Conservation (phyloP, 2,329 filamentous ascomycete genomes). For the Verruconis gallopava region DNA sequence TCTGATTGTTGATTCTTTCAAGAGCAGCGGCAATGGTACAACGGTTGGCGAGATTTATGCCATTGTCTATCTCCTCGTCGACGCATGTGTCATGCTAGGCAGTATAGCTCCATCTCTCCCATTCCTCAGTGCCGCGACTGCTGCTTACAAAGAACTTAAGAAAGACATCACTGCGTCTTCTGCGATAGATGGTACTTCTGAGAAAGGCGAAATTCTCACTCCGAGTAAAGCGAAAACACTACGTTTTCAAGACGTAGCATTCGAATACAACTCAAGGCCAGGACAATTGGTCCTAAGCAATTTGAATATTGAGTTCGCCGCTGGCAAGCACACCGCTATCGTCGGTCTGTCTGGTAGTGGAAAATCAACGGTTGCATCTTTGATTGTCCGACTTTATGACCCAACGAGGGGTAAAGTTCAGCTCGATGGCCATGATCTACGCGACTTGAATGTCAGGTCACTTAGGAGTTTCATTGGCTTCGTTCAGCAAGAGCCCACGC, state of each 20-base stretch:
- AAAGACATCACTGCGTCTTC: slow-evolving; percentile 35
- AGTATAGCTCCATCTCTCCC: slow-evolving; percentile 36
- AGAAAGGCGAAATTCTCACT: slow-evolving; percentile 17
- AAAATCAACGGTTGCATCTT: slow-evolving; percentile 28
- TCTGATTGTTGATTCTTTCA: slow-evolving; percentile 39
- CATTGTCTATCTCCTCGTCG: slow-evolving; percentile 42
- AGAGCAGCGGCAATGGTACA: slow-evolving; percentile 38
- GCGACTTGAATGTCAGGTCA: slow-evolving; percentile 23
- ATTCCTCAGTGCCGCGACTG: slow-evolving; percentile 35
- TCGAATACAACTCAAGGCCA: slow-evolving; percentile 29
- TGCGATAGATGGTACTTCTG: slow-evolving; percentile 25
- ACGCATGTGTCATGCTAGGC: slow-evolving; percentile 29
- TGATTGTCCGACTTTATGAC: slow-evolving; percentile 28
- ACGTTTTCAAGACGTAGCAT: slow-evolving; percentile 26
- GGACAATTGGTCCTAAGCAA: slow-evolving; percentile 26
- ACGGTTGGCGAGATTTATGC: slow-evolving; percentile 39
- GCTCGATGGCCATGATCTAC: slow-evolving; percentile 27
- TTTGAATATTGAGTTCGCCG: slow-evolving; percentile 24
- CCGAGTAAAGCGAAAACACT: slow-evolving; percentile 24
- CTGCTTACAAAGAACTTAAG: slow-evolving; percentile 45
- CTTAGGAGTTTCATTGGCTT: slow-evolving; percentile 26
- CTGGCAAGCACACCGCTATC: slow-evolving; percentile 29
- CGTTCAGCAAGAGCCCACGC: slow-evolving; percentile 39
- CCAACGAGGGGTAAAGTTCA: slow-evolving; percentile 19
- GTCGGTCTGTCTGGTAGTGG: slow-evolving; percentile 31